phyloP scores from a whole-genome alignment of 805 yeast species.

The Saturnispora diversa region DNA sequence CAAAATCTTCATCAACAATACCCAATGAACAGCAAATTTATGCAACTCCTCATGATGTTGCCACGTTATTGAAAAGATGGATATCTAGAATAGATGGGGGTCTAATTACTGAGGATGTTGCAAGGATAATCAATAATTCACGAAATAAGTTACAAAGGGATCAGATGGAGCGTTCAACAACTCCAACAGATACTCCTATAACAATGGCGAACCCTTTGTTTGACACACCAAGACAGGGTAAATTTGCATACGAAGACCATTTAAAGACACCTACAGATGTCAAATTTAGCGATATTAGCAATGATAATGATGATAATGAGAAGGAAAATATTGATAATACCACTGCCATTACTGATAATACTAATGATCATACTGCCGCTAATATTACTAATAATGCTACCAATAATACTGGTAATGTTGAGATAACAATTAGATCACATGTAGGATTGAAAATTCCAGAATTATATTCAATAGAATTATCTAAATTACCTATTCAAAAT shows the following conservation, averaged over 20 bases:
- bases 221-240: slow-evolving; percentile 6
- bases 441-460: slow-evolving; percentile 8
- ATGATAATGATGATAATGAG: not conserved
- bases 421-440: too few species aligned
- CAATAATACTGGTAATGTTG: not conserved
- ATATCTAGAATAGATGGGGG: slow-evolving; percentile 27
- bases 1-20: too few species aligned
- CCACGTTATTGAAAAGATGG: slow-evolving; percentile 33
- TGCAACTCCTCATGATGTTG: slow-evolving; percentile 29
- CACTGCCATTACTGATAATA: too few species aligned
- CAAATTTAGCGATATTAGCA: not conserved
- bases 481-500: slow-evolving; percentile 24
- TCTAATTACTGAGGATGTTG: slow-evolving; percentile 23
- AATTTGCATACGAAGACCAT: not conserved
- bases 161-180: not conserved
- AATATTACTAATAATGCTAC: too few species aligned
- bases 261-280: slow-evolving; percentile 10
- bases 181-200: slow-evolving; percentile 8
- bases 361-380: too few species aligned
- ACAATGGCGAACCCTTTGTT: not conserved
- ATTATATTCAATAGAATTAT: not conserved
- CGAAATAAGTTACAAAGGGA: slow-evolving; percentile 6
- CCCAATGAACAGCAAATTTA: slow-evolving; percentile 12
- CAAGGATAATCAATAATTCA: slow-evolving; percentile 16
- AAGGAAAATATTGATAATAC: too few species aligned